Conservation (phyloP, 2,329 filamentous ascomycete species). For the Nothomitra cinnamomea region DNA sequence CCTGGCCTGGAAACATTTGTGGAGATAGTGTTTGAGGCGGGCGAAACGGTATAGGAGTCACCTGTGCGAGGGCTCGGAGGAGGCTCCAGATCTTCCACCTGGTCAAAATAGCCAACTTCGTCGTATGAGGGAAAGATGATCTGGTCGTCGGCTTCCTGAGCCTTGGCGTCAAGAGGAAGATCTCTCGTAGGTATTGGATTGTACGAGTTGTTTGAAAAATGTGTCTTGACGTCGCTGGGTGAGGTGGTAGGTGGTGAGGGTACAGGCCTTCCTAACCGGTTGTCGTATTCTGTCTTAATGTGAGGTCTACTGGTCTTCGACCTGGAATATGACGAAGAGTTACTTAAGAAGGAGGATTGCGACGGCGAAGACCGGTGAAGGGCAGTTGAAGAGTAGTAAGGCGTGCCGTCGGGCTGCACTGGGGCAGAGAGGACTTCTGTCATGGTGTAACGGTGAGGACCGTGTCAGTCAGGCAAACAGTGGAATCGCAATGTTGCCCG, state of each 20-base stretch:
- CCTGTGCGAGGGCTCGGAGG: conserved; percentile 2
- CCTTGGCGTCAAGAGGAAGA: conserved; percentile 20
- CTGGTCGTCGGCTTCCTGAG: conserved; percentile 17
- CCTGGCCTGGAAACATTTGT: conserved; percentile 12
- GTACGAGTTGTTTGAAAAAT: neutral
- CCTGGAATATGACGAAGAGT: conserved; percentile 7
- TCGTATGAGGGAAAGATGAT: conserved; percentile 28
- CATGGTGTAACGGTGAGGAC: conserved; percentile 17
- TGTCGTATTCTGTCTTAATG: conserved; percentile 7
- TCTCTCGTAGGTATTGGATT: conserved; percentile 22
- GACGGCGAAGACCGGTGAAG: conserved; percentile 26
- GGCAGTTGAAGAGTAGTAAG: conserved; percentile 23
- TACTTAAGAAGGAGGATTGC: conserved; percentile 24
- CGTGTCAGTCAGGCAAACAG: too few relatives aligned
- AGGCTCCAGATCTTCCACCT: conserved; percentile 3
- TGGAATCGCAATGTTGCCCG: neutral
- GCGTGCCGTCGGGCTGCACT: conserved; percentile 22
- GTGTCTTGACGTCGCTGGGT: neutral
- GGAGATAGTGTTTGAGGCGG: conserved; percentile 27
- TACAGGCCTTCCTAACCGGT: conserved; percentile 2
- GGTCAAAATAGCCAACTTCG: conserved; percentile 14
- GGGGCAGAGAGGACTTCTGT: conserved; percentile 26
- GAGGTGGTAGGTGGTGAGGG: neutral
- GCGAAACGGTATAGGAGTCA: conserved; percentile 1
- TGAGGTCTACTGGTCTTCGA: conserved; percentile 6